Percentiles rank a stretch among this genome's conserved stretches.
Conservation (phyloP, 345 rosid genomes). For the Gynandropsis gynandra region DNA sequence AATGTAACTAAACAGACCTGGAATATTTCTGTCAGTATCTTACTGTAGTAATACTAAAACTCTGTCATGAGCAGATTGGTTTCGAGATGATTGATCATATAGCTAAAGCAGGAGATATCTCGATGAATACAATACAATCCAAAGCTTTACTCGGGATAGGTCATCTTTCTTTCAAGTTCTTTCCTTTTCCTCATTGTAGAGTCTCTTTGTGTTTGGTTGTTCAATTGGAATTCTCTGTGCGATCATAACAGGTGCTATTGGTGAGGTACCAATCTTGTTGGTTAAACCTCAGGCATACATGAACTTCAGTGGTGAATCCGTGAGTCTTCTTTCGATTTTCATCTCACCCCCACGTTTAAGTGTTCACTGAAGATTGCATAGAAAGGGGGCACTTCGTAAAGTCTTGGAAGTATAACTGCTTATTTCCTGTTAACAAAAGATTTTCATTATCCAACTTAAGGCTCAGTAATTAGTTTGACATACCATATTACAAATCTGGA, state of each 20-base stretch:
- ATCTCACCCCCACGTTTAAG: neutral
- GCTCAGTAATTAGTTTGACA: neutral
- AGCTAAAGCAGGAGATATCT: slow-evolving; percentile 41
- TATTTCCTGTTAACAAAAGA: neutral
- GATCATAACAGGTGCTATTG: slow-evolving; percentile 66
- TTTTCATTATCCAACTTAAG: neutral
- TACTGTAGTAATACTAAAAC: neutral
- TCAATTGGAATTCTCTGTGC: slow-evolving; percentile 15
- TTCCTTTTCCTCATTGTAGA: neutral
- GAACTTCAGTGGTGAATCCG: slow-evolving; percentile 92
- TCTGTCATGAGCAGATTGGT: slow-evolving; percentile 46
- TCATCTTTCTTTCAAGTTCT: slow-evolving; percentile 22
- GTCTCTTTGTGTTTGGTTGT: neutral
- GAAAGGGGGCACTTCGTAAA: too few species aligned
- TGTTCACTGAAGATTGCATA: too few species aligned
- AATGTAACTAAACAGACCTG: slow-evolving; percentile 7
- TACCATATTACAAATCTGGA: neutral
- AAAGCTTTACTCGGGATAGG: slow-evolving; percentile 83
- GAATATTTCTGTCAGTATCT: neutral
- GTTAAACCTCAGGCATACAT: slow-evolving; percentile 84
- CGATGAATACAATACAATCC: slow-evolving; percentile 70
- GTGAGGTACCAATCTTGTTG: slow-evolving; percentile 75
- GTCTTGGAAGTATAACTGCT: neutral
- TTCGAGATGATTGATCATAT: slow-evolving; percentile 79
- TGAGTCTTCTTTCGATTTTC: slow-evolving; percentile 26